Conservation (phyloP, 2,329 filamentous ascomycete genomes). For the Aspergillus ruber region DNA sequence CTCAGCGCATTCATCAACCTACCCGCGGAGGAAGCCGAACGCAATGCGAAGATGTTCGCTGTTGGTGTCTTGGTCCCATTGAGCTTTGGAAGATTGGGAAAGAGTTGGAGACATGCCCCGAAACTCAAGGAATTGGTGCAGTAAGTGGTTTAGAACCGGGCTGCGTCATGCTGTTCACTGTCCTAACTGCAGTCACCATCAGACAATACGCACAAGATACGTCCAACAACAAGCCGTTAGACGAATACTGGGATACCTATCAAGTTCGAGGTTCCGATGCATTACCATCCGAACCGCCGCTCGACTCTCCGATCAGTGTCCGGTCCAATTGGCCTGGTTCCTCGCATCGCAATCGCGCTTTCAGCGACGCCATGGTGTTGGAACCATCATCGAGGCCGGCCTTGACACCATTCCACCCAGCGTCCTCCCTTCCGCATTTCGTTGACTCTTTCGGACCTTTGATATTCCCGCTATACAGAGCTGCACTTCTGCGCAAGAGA, state of each 20-base stretch:
- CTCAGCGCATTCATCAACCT: constrained; percentile 87
- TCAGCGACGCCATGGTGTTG: constrained; percentile 38
- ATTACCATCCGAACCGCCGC: constrained; percentile 39
- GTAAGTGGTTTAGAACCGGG: constrained; percentile 37
- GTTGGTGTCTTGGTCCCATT: constrained; percentile 83
- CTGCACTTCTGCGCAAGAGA: constrained; percentile 76
- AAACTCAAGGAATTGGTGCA: constrained; percentile 66
- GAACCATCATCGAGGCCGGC: constrained; percentile 45
- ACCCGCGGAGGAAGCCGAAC: constrained; percentile 68
- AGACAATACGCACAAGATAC: constrained; percentile 58
- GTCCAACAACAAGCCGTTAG: constrained; percentile 57
- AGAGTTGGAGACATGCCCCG: constrained; percentile 82
- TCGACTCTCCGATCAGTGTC: constrained; percentile 47
- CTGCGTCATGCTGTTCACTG: not conserved
- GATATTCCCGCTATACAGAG: constrained; percentile 84
- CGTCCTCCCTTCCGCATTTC: constrained; percentile 70
- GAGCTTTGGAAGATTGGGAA: constrained; percentile 75
- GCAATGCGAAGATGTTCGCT: constrained; percentile 87
- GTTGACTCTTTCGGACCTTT: constrained; percentile 82
- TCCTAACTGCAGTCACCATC: constrained; percentile 8
- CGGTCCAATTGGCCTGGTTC: constrained; percentile 37
- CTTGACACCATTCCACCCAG: constrained; percentile 75
- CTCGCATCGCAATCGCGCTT: constrained; percentile 29
- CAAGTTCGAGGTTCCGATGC: constrained; percentile 33
- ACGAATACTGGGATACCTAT: constrained; percentile 68